These are phyloP conservation scores for Blastocystis hominis DNA, from an alignment of 352 stramenopile genomes.

Conservation along the genomic window DNA sequence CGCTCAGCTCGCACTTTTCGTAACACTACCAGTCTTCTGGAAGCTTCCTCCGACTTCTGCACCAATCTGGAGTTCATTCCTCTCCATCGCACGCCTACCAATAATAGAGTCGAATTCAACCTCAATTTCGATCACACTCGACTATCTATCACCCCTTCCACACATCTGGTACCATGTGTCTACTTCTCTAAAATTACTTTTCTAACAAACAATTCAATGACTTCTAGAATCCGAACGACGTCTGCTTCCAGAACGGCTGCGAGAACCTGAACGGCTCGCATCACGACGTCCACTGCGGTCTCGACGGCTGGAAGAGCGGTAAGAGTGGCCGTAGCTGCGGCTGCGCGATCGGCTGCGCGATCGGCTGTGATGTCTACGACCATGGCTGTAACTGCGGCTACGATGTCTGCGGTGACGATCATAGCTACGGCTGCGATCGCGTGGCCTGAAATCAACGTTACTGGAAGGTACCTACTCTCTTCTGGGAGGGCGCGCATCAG, in stretches of 20 bases:
- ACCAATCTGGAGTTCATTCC: not conserved
- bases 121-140: not conserved
- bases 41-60: not conserved
- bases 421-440: slow-evolving; percentile 2
- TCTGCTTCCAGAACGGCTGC: not conserved
- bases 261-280: not conserved
- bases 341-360: not conserved
- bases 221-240: not conserved
- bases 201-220: not conserved
- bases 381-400: slow-evolving; percentile 1
- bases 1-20: not conserved
- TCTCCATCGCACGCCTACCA: not conserved
- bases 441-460: not conserved
- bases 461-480: slow-evolving; percentile 2
- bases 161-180: not conserved
- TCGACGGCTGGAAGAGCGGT: slow-evolving; percentile 18
- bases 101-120: slow-evolving; percentile 26
- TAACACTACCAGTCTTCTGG: slow-evolving; percentile 2
- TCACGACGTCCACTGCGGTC: slow-evolving; percentile 1
- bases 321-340: slow-evolving; percentile 24
- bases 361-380: slow-evolving; percentile 14
- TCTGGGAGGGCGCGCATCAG: slow-evolving; percentile 38
- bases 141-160: not conserved
- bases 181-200: not conserved
- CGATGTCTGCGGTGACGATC: not conserved